Evolutionary conservation across 2,329 filamentous ascomycete genomes (phyloP).

Genomic region (Trichothecium sympodiale): DNA sequence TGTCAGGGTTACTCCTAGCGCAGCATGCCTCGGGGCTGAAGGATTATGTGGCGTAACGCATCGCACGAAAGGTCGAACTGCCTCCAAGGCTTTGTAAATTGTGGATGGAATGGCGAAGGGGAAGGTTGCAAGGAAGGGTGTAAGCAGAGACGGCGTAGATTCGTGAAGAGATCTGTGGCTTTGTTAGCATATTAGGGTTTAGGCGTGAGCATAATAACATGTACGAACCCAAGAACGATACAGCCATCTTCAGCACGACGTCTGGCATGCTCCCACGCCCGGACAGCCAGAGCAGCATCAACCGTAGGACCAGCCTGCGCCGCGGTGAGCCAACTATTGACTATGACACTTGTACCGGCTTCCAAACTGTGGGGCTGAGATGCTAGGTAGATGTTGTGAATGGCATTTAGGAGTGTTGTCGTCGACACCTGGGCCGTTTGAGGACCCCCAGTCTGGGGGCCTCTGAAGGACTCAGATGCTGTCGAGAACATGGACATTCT

Average conservation of each 20-base stretch:
- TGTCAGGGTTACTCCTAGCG: slow-evolving; percentile 70
- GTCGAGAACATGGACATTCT: slow-evolving; percentile 61
- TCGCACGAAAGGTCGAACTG: slow-evolving; percentile 74
- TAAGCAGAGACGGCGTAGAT: slow-evolving; percentile 74
- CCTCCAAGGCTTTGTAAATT: slow-evolving; percentile 69
- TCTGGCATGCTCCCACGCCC: slow-evolving; percentile 93
- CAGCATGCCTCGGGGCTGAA: slow-evolving; percentile 68
- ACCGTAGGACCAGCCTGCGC: slow-evolving; percentile 61
- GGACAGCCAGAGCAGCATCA: slow-evolving; percentile 64
- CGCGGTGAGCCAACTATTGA: slow-evolving; percentile 91
- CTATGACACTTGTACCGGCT: slow-evolving; percentile 79
- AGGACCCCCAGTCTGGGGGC: slow-evolving; percentile 47
- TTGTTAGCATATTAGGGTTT: slow-evolving; percentile 7
- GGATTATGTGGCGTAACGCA: slow-evolving; percentile 84
- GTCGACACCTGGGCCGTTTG: slow-evolving; percentile 77
- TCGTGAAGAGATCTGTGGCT: slow-evolving; percentile 67
- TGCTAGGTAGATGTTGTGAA: slow-evolving; percentile 80
- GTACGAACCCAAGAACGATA: slow-evolving; percentile 68
- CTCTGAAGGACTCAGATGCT: slow-evolving; percentile 50
- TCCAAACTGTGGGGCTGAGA: slow-evolving; percentile 79
- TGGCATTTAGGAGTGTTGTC: slow-evolving; percentile 80
- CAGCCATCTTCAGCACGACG: slow-evolving; percentile 92
- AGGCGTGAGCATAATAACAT: background rate
- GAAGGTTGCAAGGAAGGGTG: slow-evolving; percentile 69
- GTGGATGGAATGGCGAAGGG: slow-evolving; percentile 68